phyloP scores from a whole-genome alignment of 2,329 filamentous ascomycete genomes.

The Colletotrichum sp. region DNA sequence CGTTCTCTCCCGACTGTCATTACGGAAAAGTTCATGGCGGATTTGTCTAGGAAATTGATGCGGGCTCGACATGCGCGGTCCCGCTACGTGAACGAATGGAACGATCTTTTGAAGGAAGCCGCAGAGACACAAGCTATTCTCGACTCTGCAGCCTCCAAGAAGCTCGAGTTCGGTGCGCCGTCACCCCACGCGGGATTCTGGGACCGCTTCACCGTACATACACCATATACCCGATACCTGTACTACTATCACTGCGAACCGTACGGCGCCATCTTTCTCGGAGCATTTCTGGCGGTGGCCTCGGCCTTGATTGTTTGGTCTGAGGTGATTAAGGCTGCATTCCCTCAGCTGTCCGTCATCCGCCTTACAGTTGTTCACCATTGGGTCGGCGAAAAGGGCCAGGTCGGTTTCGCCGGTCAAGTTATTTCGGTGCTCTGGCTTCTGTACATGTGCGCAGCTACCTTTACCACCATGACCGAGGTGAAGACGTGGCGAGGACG shows the following conservation, averaged over 20 bases:
- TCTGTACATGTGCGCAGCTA: slow-evolving; percentile 93
- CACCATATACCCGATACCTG: slow-evolving; percentile 82
- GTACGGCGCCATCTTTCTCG: slow-evolving; percentile 66
- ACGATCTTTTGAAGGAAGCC: slow-evolving; percentile 75
- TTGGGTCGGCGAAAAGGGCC: slow-evolving; percentile 71
- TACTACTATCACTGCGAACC: slow-evolving; percentile 79
- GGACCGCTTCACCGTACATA: slow-evolving; percentile 67
- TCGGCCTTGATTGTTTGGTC: slow-evolving; percentile 92
- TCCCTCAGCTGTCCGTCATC: slow-evolving; percentile 76
- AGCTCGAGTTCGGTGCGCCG: slow-evolving; percentile 73
- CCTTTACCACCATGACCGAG: slow-evolving; percentile 85
- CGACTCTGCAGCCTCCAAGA: slow-evolving; percentile 81
- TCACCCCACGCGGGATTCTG: slow-evolving; percentile 61
- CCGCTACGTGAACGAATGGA: slow-evolving; percentile 87
- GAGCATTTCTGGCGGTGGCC: slow-evolving; percentile 72
- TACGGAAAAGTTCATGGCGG: slow-evolving; percentile 91
- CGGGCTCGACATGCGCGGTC: slow-evolving; percentile 83
- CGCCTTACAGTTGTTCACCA: slow-evolving; percentile 75
- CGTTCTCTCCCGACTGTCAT: slow-evolving; percentile 77
- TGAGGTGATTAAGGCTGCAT: slow-evolving; percentile 84
- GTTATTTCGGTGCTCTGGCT: slow-evolving; percentile 87
- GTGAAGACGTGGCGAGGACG: slow-evolving; percentile 98
- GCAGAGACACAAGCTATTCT: slow-evolving; percentile 80
- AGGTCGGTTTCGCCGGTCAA: slow-evolving; percentile 87
- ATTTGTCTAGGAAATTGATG: slow-evolving; percentile 82